Base-by-base conservation (phyloP, 495 filamentous ascomycete species). In the Platismatia glauca region DNA sequence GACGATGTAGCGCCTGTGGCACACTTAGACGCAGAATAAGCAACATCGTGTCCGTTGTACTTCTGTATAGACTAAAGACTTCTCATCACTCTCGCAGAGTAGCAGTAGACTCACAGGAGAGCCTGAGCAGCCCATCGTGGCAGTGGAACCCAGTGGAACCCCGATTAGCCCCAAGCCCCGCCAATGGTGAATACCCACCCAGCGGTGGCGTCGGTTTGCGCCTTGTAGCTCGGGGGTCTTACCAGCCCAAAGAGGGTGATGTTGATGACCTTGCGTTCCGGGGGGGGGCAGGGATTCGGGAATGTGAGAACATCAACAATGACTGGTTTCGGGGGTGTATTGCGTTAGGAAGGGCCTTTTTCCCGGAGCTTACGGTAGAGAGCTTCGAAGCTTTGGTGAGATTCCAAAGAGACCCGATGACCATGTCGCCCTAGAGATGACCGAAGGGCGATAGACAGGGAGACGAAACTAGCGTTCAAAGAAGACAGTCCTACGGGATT, bases 1-100 rank as follows among this genome's bases (percentile, higher is more conserved):
- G 83, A 94, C 74, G 81, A 95, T 72, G 85, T 82, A 48, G 70
- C 82, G 18, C 89, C 90, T 31, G 76, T 79, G 34, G 82, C 82
- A 66, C 48, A 58, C 13, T 18, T 68, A 18, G 66, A 68, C 35
- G 66, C 62, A 7, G 66, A 68, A 35, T 65, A 63, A 56, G 3
- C 22, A 38, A n/a, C 55, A 1, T 11, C 9, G 0, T 39, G 22
- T 12, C 16, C 29, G 0, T 20, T 39, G 4, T 39, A 24, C 18
- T 15, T 4, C 12, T 16, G 18, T 22, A 13, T 11, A 24, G 11
- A 41, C n/a, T n/a, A n/a, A n/a, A n/a, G n/a, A n/a, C n/a, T n/a
- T n/a, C n/a, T n/a, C n/a, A n/a, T n/a, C n/a, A n/a, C n/a, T n/a
- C n/a, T n/a, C n/a, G n/a, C n/a, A n/a, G n/a, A n/a, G n/a, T n/a